A percentile compares a stretch with the other conserved stretches of the same genome.
Conservation (phyloP, 1,139 yeast genomes). For the Geotrichum restrictum region DNA sequence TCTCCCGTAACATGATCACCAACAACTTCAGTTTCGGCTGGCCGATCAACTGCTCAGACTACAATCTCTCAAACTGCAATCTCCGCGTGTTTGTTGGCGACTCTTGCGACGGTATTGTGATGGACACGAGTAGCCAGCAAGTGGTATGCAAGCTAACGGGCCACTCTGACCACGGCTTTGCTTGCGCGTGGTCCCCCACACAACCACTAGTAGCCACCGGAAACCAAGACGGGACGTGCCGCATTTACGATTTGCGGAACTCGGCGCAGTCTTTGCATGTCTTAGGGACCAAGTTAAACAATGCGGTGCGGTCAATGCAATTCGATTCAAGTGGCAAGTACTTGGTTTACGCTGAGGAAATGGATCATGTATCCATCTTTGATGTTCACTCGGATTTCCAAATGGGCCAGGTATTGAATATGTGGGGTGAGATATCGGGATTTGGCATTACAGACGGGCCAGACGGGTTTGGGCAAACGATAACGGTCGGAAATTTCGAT, state of each 20-base stretch:
- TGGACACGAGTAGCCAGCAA: slow-evolving; percentile 42
- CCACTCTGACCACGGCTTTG: slow-evolving; percentile 55
- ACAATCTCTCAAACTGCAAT: slow-evolving; percentile 25
- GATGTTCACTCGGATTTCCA: slow-evolving; percentile 30
- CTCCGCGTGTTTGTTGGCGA: slow-evolving; percentile 54
- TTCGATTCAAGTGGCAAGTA: slow-evolving; percentile 48
- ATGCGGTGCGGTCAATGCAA: slow-evolving; percentile 52
- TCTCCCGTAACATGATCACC: slow-evolving; percentile 30
- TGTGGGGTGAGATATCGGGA: slow-evolving; percentile 60
- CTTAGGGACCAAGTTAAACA: slow-evolving; percentile 37
- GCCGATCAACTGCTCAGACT: slow-evolving; percentile 51
- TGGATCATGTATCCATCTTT: slow-evolving; percentile 55
- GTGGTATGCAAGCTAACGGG: slow-evolving; percentile 38
- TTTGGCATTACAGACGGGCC: slow-evolving; percentile 46
- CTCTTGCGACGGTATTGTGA: slow-evolving; percentile 42
- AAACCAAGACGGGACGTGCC: slow-evolving; percentile 57
- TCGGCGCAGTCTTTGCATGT: slow-evolving; percentile 43
- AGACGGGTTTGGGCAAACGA: slow-evolving; percentile 47
- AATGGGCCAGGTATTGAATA: slow-evolving; percentile 48
- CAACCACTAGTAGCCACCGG: slow-evolving; percentile 52
- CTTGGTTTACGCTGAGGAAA: slow-evolving; percentile 56
- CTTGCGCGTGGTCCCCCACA: slow-evolving; percentile 55
- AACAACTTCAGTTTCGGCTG: slow-evolving; percentile 39
- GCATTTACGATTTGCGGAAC: slow-evolving; percentile 50
- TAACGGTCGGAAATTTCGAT: slow-evolving; percentile 55